Evolutionary conservation across 2,329 filamentous ascomycete species (phyloP).

Genomic region (Lachnellula suecica): DNA sequence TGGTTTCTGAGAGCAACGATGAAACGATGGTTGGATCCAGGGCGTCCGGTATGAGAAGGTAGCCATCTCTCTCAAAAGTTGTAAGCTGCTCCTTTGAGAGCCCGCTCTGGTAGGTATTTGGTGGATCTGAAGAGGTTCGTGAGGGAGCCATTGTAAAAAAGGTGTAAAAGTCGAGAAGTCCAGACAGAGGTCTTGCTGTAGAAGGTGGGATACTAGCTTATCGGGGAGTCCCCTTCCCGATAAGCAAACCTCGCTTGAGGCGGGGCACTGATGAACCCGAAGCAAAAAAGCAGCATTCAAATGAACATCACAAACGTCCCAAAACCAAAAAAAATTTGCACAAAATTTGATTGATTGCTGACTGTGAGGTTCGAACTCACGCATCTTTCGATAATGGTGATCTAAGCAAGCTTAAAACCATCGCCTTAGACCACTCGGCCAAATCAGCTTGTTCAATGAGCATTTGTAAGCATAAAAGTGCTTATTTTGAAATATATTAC

Average conservation of each 20-base stretch:
- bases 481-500: background rate
- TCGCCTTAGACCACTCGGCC: conserved; percentile 29
- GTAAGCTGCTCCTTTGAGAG: conserved; percentile 71
- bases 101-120: conserved; percentile 37
- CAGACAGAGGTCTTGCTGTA: no score
- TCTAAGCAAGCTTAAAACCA: conserved; percentile 26
- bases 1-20: conserved; percentile 72
- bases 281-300: background rate
- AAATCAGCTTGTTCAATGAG: background rate
- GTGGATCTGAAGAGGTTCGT: conserved; percentile 18
- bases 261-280: no score
- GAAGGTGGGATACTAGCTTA: no score
- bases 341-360: conserved; percentile 14
- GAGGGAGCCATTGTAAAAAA: conserved; percentile 22
- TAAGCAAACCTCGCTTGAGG: background rate
- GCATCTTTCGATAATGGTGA: conserved; percentile 34
- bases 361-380: conserved; percentile 33
- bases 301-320: background rate
- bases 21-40: conserved; percentile 65
- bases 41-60: conserved; percentile 81
- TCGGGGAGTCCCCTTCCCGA: background rate
- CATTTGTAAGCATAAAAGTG: background rate
- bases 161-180: background rate
- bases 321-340: conserved; percentile 9
- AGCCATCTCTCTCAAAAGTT: conserved; percentile 80